Conservation (phyloP, 257 asterid genomes). For the Ocimum tenuiflorum region DNA sequence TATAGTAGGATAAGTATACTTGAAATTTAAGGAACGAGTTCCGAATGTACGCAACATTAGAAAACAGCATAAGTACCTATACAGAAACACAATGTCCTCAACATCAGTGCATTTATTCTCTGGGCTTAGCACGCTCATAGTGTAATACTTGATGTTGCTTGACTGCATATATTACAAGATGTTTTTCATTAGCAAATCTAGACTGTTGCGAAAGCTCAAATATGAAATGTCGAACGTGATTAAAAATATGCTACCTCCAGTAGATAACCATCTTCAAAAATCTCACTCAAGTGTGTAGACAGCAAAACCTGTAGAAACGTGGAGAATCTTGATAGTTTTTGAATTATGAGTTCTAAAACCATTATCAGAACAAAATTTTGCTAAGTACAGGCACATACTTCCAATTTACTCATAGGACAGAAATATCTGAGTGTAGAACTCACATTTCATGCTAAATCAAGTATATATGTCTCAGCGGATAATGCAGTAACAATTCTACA, state of each 20-base stretch:
- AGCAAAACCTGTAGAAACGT: conserved; percentile 62
- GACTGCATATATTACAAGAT: conserved; percentile 45
- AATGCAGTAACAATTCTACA: background rate
- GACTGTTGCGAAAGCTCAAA: conserved; percentile 18
- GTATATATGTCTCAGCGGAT: too few species aligned
- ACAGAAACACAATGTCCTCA: conserved; percentile 77
- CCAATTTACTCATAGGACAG: background rate
- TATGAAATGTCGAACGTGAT: conserved; percentile 17
- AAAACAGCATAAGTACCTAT: conserved; percentile 43
- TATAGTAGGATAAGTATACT: background rate
- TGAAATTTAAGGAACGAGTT: background rate
- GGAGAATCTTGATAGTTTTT: conserved; percentile 18
- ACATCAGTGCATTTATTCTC: conserved; percentile 44
- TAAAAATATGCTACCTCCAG: conserved; percentile 49
- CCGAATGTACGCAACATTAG: background rate
- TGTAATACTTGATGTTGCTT: conserved; percentile 64
- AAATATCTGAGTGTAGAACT: background rate
- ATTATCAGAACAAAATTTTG: background rate
- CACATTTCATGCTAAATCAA: background rate
- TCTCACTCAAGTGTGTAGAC: conserved; percentile 91
- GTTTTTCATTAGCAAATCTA: conserved; percentile 13
- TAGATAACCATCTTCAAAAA: conserved; percentile 63
- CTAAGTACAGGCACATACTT: background rate
- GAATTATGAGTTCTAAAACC: too few species aligned
- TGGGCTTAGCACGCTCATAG: conserved; percentile 94